A percentile compares a stretch with the other conserved stretches of the same genome.
Evolutionary conservation across 768 basidiomycete species (phyloP).

Genomic region (Lenzites betulinus): DNA sequence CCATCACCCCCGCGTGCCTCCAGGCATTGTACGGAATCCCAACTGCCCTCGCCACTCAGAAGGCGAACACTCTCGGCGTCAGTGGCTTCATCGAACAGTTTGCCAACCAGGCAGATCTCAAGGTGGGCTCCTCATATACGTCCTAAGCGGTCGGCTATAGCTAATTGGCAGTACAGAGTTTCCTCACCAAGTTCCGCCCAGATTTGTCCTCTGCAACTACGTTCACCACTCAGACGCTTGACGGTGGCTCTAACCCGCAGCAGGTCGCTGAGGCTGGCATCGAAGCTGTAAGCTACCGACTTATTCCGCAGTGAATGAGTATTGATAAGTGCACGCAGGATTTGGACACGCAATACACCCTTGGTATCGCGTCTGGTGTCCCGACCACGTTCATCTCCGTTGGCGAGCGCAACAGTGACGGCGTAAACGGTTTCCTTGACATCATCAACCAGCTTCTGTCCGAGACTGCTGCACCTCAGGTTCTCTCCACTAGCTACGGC

Average conservation of each 20-base stretch:
- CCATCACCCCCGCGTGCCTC: slow-evolving; percentile 34
- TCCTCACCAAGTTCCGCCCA: slow-evolving; percentile 28
- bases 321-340: slow-evolving; percentile 19
- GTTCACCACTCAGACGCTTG: slow-evolving; percentile 31
- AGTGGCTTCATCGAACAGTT: slow-evolving; percentile 37
- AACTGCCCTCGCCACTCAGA: slow-evolving; percentile 31
- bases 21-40: slow-evolving; percentile 41
- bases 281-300: slow-evolving; percentile 28
- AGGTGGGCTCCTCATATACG: slow-evolving; percentile 13
- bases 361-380: slow-evolving; percentile 12
- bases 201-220: slow-evolving; percentile 26
- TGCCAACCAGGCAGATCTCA: slow-evolving; percentile 33
- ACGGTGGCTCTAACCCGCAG: slow-evolving; percentile 34
- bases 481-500: slow-evolving; percentile 70
- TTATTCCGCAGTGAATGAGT: background rate
- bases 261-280: slow-evolving; percentile 27
- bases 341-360: slow-evolving; percentile 28
- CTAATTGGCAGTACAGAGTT: slow-evolving; percentile 19
- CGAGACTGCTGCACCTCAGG: slow-evolving; percentile 50
- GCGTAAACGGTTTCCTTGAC: slow-evolving; percentile 29
- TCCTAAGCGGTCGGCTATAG: slow-evolving; percentile 18
- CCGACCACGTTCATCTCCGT: slow-evolving; percentile 19
- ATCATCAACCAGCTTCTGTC: slow-evolving; percentile 60
- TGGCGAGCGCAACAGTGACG: slow-evolving; percentile 21
- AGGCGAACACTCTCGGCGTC: slow-evolving; percentile 32